Percentiles rank a stretch among this genome's conserved stretches.
phyloP scores from a whole-genome alignment of 2,329 filamentous ascomycete species.

The Chrysosporium queenslandicum region DNA sequence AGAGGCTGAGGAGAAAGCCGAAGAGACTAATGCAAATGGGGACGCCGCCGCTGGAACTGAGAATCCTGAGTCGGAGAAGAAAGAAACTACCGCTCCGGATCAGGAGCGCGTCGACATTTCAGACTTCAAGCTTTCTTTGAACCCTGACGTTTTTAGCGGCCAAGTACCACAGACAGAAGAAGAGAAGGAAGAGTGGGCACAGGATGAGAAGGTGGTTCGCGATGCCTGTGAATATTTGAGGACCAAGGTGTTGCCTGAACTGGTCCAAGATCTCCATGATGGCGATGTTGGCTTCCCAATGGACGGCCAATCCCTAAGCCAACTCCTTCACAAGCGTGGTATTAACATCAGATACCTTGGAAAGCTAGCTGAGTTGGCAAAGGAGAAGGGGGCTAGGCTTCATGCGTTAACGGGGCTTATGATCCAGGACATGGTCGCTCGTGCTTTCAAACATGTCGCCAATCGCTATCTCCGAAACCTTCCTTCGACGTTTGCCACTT shows the following conservation, averaged over 20 bases:
- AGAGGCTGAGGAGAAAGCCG: conserved; percentile 26
- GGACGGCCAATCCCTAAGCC: conserved; percentile 87
- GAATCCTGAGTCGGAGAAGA: conserved; percentile 35
- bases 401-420: conserved; percentile 67
- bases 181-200: conserved; percentile 71
- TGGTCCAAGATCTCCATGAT: conserved; percentile 77
- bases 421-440: conserved; percentile 86
- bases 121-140: conserved; percentile 76
- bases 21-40: conserved; percentile 21
- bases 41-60: conserved; percentile 22
- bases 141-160: conserved; percentile 91
- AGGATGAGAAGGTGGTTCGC: conserved; percentile 81
- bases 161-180: conserved; percentile 81
- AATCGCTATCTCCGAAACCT: conserved; percentile 69
- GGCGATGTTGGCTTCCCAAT: conserved; percentile 95
- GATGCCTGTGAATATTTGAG: conserved; percentile 70
- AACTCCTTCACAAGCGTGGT: conserved; percentile 87
- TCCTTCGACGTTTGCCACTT: conserved; percentile 66
- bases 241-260: conserved; percentile 66
- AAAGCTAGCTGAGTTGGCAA: conserved; percentile 61
- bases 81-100: conserved; percentile 26
- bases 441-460: conserved; percentile 87
- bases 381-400: conserved; percentile 58
- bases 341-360: conserved; percentile 97
- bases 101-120: conserved; percentile 73